Conservation (phyloP, 2,329 filamentous ascomycete species). For the Trichoderma sp. region DNA sequence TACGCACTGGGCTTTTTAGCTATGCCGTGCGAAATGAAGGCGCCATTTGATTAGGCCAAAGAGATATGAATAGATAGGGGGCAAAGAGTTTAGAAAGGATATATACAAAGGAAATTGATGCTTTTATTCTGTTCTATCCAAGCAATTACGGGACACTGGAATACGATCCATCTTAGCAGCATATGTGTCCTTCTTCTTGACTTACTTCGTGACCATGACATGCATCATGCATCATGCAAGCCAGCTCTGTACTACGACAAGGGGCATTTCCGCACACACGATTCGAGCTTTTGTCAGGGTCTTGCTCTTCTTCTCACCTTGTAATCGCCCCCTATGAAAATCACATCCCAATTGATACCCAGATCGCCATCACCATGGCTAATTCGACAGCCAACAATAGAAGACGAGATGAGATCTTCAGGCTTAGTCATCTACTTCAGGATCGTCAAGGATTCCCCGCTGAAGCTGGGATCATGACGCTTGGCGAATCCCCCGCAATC, state of each 20-base stretch:
- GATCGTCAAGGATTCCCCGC: background rate
- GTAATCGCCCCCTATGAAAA: background rate
- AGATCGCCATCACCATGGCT: background rate
- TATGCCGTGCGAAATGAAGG: background rate
- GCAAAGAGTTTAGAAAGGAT: background rate
- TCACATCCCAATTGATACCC: background rate
- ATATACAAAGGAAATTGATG: background rate
- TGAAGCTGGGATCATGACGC: slow-evolving; percentile 7
- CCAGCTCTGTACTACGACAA: background rate
- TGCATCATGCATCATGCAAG: slow-evolving; percentile 13
- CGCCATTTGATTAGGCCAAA: background rate
- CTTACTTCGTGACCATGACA: background rate
- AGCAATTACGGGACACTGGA: background rate
- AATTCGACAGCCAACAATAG: background rate
- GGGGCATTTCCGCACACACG: background rate
- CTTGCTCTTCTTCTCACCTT: background rate
- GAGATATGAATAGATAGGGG: background rate
- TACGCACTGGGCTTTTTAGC: background rate
- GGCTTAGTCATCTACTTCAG: slow-evolving; percentile 6
- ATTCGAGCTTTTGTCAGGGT: background rate
- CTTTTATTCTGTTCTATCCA: background rate
- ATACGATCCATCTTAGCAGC: background rate
- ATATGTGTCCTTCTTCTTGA: background rate
- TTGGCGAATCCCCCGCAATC: background rate
- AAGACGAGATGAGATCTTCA: background rate